Percentiles rank a stretch among this genome's conserved stretches.
Conservation (phyloP, 2,329 filamentous ascomycete genomes). For the Botryosphaeria dothidea region DNA sequence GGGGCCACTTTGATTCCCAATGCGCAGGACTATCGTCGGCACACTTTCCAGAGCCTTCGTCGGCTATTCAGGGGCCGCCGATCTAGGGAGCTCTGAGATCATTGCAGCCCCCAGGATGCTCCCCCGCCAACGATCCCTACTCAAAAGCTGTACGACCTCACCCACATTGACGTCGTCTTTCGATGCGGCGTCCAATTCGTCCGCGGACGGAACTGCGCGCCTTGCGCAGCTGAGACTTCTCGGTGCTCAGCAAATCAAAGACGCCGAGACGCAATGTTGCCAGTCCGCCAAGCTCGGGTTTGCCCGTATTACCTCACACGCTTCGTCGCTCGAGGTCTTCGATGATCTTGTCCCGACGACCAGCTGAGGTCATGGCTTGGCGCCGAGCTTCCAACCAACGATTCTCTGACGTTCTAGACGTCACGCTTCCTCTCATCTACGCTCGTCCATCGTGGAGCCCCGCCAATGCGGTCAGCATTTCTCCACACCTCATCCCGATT, state of each 20-base stretch:
- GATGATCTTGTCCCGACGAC: slow-evolving; percentile 33
- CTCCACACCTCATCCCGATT: slow-evolving; percentile 26
- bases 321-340: slow-evolving; percentile 35
- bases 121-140: slow-evolving; percentile 18
- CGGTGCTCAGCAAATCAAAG: slow-evolving; percentile 25
- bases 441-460: slow-evolving; percentile 39
- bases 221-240: slow-evolving; percentile 27
- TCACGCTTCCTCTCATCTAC: slow-evolving; percentile 36
- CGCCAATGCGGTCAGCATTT: slow-evolving; percentile 31
- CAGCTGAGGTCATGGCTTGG: slow-evolving; percentile 32
- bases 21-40: slow-evolving; percentile 36
- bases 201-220: slow-evolving; percentile 26
- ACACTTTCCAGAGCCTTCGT: slow-evolving; percentile 39
- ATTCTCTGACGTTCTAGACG: slow-evolving; percentile 33
- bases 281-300: slow-evolving; percentile 38
- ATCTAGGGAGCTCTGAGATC: slow-evolving; percentile 34
- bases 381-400: slow-evolving; percentile 33
- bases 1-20: slow-evolving; percentile 12
- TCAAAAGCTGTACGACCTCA: not conserved
- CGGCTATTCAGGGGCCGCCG: slow-evolving; percentile 34
- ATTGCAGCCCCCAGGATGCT: slow-evolving; percentile 30
- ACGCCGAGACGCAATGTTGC: slow-evolving; percentile 22
- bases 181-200: slow-evolving; percentile 30
- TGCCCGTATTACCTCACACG: slow-evolving; percentile 41
- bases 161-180: slow-evolving; percentile 38